Evolutionary conservation across 306 rosid species (phyloP), one percentile per base, ranked within the genome.

Genomic region (Medicago lupulina): DNA sequence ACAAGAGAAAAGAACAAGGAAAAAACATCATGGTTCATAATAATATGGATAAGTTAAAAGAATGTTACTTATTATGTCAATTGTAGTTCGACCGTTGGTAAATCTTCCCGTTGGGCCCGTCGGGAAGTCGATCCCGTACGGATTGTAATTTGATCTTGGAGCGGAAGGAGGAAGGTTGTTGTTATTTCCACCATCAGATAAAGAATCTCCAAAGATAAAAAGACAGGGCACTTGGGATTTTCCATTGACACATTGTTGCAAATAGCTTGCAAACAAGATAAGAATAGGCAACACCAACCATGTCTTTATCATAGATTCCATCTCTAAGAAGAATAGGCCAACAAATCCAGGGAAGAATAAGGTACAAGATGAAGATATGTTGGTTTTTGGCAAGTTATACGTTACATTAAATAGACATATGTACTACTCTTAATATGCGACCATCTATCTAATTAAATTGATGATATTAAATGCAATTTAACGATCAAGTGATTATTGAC

Each of bases 151-250:
- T 3, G 70, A 70, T 80, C 54, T 90, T 0, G 78, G 51, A 5
- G 9, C 0, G 0, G 1, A 1, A 23, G 92, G 82, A 0, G 14
- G 28, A 66, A 81, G 87, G 1, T 8, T 0, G 40, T 90, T 92
- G 70, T 87, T 92, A 62, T 92, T 92, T 67, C 97, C 96, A 74
- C 21, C 72, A 25, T 92, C 96, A 7, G 79, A 80, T 0, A 87
- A 43, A 10, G 97, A 90, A 60, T 92, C 96, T 0, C 97, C 96
- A 64, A 86, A 88, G 31, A 90, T 81, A 76, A 90, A 90, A 9
- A 75, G 57, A 13, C 97, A 87, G 5, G 92, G 88, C 1, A 85
- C 90, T 83, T 73, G 76, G 0, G 87, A 49, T 3, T 5, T 51
- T 2, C 81, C 85, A 10, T 39, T 7, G 7, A 83, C 85, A 5